Base-by-base conservation (phyloP, 1,284 basidiomycete genomes). In the Peniophora sp. region DNA sequence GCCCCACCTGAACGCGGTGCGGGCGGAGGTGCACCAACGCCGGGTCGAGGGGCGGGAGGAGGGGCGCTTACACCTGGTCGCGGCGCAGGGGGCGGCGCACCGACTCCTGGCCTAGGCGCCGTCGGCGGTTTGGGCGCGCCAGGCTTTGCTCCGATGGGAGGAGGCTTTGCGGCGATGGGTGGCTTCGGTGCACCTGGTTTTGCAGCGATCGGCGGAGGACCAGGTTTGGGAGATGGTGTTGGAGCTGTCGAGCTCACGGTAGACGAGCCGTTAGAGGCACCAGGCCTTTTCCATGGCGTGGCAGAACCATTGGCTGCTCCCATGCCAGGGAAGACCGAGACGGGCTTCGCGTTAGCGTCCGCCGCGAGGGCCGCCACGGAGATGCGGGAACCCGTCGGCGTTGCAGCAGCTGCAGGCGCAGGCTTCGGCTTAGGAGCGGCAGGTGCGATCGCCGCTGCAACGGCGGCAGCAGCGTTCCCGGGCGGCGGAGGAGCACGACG, bases 261-360 rank as follows among this genome's bases (percentile, higher is more conserved):
- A 1, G 68, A 57, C 2, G 74, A 63, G 14, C 54, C 58, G 47
- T 62, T 64, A 3, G 66, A 58, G 15, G 62, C 58, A 27, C 66
- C 55, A 2, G 70, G 60, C 66, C 79, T 87, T 71, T 88, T 88
- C 86, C 86, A 89, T 1, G 86, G 85, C 2, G 82, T 65, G 15
- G 81, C 72, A 1, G 83, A 79, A 2, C 85, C 85, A 61, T 88
- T 87, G 2, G 73, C 65, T 3, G 82, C 63, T 2, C 62, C 70
- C 75, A 86, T 78, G 8, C 87, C 84, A 9, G 86, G 84, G 64
- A 89, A 87, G 18, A 88, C 82, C 14, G 83, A 76, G 11, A 88
- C 70, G 6, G 84, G 85, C 62, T 83, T 87, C 8, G 85, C 82
- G 42, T 70, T 73, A 1, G 74, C 71, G 57, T 85, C 68, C 3